Conservation (phyloP, 345 rosid genomes). For the Raphanus raphanistrum region DNA sequence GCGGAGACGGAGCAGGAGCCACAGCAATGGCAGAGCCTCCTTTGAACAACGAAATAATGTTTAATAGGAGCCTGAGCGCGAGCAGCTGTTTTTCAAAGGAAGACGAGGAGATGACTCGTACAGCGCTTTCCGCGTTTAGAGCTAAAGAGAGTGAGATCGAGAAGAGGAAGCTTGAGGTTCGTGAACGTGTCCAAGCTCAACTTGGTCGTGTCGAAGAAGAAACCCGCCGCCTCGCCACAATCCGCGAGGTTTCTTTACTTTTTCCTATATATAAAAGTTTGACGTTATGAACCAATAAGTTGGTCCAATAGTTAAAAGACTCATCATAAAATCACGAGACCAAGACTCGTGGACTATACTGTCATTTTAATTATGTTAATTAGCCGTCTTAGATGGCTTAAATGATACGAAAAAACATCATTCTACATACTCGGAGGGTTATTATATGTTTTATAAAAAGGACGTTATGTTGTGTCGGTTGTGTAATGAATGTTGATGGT, state of each 20-base stretch:
- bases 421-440: neutral
- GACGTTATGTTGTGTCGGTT: neutral
- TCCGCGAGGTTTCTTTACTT: slow-evolving; percentile 56
- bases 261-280: neutral
- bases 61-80: slow-evolving; percentile 65
- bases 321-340: neutral
- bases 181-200: slow-evolving; percentile 56
- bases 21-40: slow-evolving; percentile 40
- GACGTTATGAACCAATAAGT: neutral
- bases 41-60: slow-evolving; percentile 40
- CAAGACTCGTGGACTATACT: neutral
- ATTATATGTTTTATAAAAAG: neutral
- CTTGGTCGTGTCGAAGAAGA: slow-evolving; percentile 66
- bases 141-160: slow-evolving; percentile 75
- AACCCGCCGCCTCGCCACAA: slow-evolving; percentile 54
- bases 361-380: neutral
- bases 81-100: slow-evolving; percentile 73
- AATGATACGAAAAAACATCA: neutral
- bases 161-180: slow-evolving; percentile 61
- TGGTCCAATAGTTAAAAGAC: neutral
- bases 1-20: slow-evolving; percentile 35
- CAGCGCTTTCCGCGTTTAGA: slow-evolving; percentile 55
- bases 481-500: slow-evolving; percentile 12
- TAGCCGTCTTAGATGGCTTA: neutral
- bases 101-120: slow-evolving; percentile 83